Evolutionary conservation across 345 rosid species (phyloP).

Genomic region (Orychophragmus violaceus): DNA sequence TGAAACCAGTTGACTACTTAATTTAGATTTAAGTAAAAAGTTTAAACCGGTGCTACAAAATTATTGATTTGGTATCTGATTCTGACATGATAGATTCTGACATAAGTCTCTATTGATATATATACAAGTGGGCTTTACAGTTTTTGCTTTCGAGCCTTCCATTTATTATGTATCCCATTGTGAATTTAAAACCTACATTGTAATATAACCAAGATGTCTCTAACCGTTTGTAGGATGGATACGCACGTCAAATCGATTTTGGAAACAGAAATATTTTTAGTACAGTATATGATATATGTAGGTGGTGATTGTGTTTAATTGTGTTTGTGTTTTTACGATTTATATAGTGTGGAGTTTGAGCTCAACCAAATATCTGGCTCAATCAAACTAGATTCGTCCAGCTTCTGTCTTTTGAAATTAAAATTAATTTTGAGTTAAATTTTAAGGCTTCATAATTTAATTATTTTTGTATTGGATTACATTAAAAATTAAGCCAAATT

Average conservation of each 20-base stretch:
- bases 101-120: constrained; percentile 1
- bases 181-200: constrained; percentile 20
- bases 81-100: constrained; percentile 16
- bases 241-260: constrained; percentile 19
- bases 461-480: too few species aligned
- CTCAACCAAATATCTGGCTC: background rate
- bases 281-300: background rate
- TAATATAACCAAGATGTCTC: constrained; percentile 11
- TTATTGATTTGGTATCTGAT: constrained; percentile 19
- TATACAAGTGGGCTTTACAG: constrained; percentile 19
- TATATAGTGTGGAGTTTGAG: background rate
- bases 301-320: background rate
- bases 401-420: background rate
- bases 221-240: constrained; percentile 22
- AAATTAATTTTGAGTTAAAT: too few species aligned
- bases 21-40: background rate
- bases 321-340: background rate
- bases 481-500: too few species aligned
- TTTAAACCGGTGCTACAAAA: constrained; percentile 10
- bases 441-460: too few species aligned
- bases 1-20: background rate
- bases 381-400: background rate
- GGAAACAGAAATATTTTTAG: background rate
- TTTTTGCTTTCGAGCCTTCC: constrained; percentile 24
- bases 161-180: constrained; percentile 17